A percentile compares a stretch with the other conserved stretches of the same genome.
Conservation (phyloP, 805 yeast species). For the Yarrowia yakushimensis region DNA sequence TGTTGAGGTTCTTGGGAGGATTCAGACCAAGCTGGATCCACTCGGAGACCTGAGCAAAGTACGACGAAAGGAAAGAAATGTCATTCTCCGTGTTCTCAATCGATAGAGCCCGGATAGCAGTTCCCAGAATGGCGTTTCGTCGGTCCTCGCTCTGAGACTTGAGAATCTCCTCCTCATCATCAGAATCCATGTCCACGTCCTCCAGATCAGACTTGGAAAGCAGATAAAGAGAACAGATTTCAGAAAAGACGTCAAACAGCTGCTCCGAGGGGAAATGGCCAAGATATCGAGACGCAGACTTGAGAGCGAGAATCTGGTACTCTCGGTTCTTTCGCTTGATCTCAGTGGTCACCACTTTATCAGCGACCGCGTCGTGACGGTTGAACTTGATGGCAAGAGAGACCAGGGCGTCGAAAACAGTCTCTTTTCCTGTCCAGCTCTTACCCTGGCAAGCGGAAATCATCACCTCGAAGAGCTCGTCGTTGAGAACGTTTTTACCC, state of each 20-base stretch:
- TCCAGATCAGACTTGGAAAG: constrained; percentile 3
- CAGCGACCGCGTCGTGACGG: constrained; percentile 40
- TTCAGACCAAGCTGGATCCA: neutral
- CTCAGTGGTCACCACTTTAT: constrained; percentile 52
- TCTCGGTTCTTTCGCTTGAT: constrained; percentile 60
- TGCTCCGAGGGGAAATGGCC: constrained; percentile 38
- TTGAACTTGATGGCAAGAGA: constrained; percentile 50
- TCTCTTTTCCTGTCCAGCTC: constrained; percentile 86
- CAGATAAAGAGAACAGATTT: neutral
- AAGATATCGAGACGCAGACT: constrained; percentile 51
- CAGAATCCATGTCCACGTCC: constrained; percentile 7
- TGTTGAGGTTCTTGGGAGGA: constrained; percentile 16
- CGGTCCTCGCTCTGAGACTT: constrained; percentile 1
- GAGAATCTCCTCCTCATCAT: constrained; percentile 3
- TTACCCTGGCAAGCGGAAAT: constrained; percentile 67
- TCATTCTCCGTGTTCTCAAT: constrained; percentile 1
- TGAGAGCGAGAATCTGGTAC: constrained; percentile 58
- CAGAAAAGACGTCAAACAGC: constrained; percentile 36
- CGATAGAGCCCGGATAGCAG: constrained; percentile 3
- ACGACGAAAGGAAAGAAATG: neutral
- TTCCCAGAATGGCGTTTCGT: constrained; percentile 11
- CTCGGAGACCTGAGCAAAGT: constrained; percentile 9
- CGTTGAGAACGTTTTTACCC: constrained; percentile 30
- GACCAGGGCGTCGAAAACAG: constrained; percentile 66
- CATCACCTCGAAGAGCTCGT: constrained; percentile 49